These are phyloP conservation scores for Chlamydomonas sphaeroides DNA, from an alignment of 139 green algal species.

Conservation along the genomic window DNA sequence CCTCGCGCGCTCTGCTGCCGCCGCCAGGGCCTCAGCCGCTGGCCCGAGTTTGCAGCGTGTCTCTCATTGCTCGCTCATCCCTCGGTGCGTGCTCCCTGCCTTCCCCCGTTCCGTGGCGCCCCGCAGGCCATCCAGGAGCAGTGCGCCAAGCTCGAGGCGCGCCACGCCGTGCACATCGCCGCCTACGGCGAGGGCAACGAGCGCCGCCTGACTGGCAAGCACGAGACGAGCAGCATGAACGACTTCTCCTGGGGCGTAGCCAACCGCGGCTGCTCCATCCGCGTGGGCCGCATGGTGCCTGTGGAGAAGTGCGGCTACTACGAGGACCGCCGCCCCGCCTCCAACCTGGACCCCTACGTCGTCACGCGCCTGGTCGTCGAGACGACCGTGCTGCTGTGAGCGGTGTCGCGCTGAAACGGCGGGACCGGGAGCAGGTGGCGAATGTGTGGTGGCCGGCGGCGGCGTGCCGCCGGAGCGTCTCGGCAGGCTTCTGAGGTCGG, in stretches of 20 bases:
- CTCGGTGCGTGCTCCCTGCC: background rate
- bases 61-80: too few species aligned
- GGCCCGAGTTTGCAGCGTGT: too few species aligned
- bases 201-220: slow-evolving; percentile 93
- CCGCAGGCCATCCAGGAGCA: slow-evolving; percentile 85
- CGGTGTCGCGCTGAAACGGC: too few species aligned
- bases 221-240: slow-evolving; percentile 93
- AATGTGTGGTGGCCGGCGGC: too few species aligned
- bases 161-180: slow-evolving; percentile 70
- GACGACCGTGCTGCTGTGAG: slow-evolving; percentile 76
- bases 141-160: slow-evolving; percentile 89
- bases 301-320: slow-evolving; percentile 97
- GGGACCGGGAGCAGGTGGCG: too few species aligned
- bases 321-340: slow-evolving; percentile 90
- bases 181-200: slow-evolving; percentile 91
- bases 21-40: too few species aligned
- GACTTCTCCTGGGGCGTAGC: slow-evolving; percentile 97
- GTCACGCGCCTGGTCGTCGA: slow-evolving; percentile 83
- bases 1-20: too few species aligned
- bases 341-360: slow-evolving; percentile 95
- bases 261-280: slow-evolving; percentile 95
- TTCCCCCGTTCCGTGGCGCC: background rate
- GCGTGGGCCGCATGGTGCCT: slow-evolving; percentile 78
- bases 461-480: too few species aligned
- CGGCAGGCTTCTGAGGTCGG: too few species aligned